A percentile compares a stretch with the other conserved stretches of the same genome.
These are phyloP conservation scores for Monosporascus sp. DNA, from an alignment of 2,329 filamentous ascomycete species.

Conservation along the genomic window DNA sequence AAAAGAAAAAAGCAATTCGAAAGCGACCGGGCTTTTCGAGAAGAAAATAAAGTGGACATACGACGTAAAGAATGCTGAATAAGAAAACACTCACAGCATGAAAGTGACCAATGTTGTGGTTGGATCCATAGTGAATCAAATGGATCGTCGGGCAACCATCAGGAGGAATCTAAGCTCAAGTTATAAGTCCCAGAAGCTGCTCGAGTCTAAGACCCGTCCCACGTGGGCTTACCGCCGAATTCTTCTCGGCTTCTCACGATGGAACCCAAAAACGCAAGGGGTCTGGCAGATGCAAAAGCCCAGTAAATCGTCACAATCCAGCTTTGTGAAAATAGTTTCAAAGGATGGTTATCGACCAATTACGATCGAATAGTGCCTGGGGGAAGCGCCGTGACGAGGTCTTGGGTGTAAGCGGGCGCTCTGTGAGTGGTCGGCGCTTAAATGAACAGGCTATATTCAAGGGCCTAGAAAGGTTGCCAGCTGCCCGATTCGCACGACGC, in stretches of 20 bases:
- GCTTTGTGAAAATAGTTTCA: neutral
- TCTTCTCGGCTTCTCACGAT: neutral
- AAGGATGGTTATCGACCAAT: neutral
- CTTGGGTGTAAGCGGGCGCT: neutral
- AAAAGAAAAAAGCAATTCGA: conserved; percentile 10
- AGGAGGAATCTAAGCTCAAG: neutral
- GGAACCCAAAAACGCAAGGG: neutral
- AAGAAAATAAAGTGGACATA: conserved; percentile 14
- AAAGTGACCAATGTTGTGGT: conserved; percentile 64
- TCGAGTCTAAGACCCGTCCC: neutral
- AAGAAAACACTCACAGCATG: conserved; percentile 52
- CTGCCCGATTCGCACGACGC: neutral
- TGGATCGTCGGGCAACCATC: neutral
- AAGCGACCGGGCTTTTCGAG: conserved; percentile 1
- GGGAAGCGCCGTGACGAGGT: neutral
- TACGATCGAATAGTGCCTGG: neutral
- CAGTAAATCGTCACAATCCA: neutral
- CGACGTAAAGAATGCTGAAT: conserved; percentile 17
- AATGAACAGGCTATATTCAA: neutral
- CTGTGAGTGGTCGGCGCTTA: neutral
- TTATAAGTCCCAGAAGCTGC: neutral
- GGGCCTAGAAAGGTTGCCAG: neutral
- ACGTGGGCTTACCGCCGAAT: neutral
- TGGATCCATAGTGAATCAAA: conserved; percentile 44
- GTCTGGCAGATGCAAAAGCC: neutral